Evolutionary conservation across 768 basidiomycete species (phyloP).

Genomic region (Cubamyces sp.): DNA sequence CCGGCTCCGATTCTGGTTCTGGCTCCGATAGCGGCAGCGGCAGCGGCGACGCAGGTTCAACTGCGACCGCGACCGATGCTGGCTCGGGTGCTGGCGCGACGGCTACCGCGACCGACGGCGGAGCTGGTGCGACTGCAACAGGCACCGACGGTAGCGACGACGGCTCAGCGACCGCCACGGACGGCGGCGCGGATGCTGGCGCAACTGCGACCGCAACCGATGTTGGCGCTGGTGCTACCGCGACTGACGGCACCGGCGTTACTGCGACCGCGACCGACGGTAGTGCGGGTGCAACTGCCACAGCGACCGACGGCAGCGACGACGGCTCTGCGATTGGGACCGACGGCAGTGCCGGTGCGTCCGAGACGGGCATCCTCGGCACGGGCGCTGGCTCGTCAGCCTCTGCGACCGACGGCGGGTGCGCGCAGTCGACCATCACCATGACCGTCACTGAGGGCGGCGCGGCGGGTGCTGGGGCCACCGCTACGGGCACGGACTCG

Average conservation of each 20-base stretch:
- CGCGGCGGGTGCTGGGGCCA: background rate
- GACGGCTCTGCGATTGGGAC: background rate
- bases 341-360: background rate
- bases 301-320: slow-evolving; percentile 4
- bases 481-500: slow-evolving; percentile 2
- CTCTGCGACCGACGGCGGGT: slow-evolving; percentile 1
- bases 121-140: slow-evolving; percentile 4
- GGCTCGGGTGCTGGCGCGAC: background rate
- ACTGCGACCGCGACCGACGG: slow-evolving; percentile 9
- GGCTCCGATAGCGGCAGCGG: background rate
- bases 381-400: too few relatives aligned
- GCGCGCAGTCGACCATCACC: background rate
- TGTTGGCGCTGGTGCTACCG: slow-evolving; percentile 8
- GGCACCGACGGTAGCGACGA: background rate
- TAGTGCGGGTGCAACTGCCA: background rate
- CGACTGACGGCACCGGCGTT: slow-evolving; percentile 9
- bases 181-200: background rate
- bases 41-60: background rate
- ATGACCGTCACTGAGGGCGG: background rate
- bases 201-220: background rate
- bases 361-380: too few relatives aligned
- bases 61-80: slow-evolving; percentile 1
- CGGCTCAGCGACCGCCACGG: slow-evolving; percentile 7
- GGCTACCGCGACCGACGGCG: background rate
- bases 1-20: background rate